Evolutionary conservation across 2,329 filamentous ascomycete genomes (phyloP).

Genomic region (Mariannaea elegans): DNA sequence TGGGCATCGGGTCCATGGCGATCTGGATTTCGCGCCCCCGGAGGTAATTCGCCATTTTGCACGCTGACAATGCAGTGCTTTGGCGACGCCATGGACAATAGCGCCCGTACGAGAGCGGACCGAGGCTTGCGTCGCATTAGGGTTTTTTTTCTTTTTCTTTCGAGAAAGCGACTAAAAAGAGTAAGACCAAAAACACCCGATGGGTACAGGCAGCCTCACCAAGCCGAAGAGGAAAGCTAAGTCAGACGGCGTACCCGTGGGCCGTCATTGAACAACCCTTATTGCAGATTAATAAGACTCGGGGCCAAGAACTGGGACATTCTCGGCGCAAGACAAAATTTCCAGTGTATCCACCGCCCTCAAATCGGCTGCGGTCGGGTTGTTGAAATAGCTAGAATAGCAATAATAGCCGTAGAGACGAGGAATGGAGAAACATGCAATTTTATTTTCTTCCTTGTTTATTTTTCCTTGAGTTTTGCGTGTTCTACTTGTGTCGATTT

Average conservation of each 20-base stretch:
- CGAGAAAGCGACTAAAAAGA: too few relatives aligned
- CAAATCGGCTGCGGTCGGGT: slow-evolving; percentile 13
- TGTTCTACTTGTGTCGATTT: neutral
- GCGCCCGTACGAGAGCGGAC: neutral
- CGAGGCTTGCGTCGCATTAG: neutral
- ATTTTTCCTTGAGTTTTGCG: neutral
- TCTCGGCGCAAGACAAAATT: slow-evolving; percentile 2
- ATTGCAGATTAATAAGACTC: neutral
- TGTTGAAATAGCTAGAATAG: slow-evolving; percentile 1
- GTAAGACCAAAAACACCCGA: slow-evolving; percentile 5
- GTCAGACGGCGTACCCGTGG: neutral
- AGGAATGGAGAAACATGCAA: neutral
- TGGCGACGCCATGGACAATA: neutral
- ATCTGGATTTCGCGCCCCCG: slow-evolving; percentile 14
- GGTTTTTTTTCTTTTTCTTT: too few relatives aligned
- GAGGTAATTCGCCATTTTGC: slow-evolving; percentile 9
- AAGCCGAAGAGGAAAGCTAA: slow-evolving; percentile 16
- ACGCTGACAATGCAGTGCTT: neutral
- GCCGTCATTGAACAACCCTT: too few relatives aligned
- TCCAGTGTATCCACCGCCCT: slow-evolving; percentile 4
- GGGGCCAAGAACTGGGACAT: slow-evolving; percentile 3
- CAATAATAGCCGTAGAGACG: neutral
- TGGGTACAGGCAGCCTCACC: slow-evolving; percentile 5
- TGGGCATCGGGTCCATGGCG: neutral
- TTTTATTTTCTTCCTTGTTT: neutral